Conservation (phyloP, 208 protist genomes). For the Leishmania aethiopica region DNA sequence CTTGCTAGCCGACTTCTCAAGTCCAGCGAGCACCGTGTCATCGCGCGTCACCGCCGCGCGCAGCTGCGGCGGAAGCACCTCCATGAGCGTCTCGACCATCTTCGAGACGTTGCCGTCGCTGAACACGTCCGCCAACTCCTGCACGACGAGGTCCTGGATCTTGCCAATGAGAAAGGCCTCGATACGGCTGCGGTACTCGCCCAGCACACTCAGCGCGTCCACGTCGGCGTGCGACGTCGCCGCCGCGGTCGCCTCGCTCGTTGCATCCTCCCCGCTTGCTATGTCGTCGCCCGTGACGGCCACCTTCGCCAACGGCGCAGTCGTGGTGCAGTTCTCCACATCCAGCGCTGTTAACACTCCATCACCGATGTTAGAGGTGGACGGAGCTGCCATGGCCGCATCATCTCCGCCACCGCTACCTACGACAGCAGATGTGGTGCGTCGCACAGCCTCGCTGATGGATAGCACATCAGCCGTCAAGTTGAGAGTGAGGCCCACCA, state of each 20-base stretch:
- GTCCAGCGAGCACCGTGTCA: not conserved
- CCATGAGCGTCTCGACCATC: constrained; percentile 21
- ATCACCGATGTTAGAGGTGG: not conserved
- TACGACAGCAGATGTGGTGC: constrained; percentile 55
- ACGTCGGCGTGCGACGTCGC: not conserved
- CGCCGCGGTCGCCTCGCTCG: not conserved
- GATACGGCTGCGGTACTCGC: constrained; percentile 8
- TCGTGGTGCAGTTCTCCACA: not conserved
- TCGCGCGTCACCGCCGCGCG: constrained; percentile 9
- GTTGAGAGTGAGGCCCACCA: constrained; percentile 49
- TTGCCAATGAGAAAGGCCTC: constrained; percentile 16
- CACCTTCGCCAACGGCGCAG: not conserved
- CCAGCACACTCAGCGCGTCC: not conserved
- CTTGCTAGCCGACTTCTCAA: not conserved
- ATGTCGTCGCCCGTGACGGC: not conserved
- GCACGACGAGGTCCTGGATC: constrained; percentile 42
- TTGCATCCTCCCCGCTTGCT: not conserved
- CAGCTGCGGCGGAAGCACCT: constrained; percentile 21
- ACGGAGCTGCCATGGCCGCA: constrained; percentile 11
- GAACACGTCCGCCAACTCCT: constrained; percentile 43
- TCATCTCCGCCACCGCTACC: constrained; percentile 3
- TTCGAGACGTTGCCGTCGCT: constrained; percentile 57
- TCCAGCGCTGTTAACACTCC: not conserved
- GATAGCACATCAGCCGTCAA: constrained; percentile 50
- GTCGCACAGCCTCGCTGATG: constrained; percentile 47